Base-by-base conservation (phyloP, 768 basidiomycete genomes). In the Chlorophyllum brunneum region DNA sequence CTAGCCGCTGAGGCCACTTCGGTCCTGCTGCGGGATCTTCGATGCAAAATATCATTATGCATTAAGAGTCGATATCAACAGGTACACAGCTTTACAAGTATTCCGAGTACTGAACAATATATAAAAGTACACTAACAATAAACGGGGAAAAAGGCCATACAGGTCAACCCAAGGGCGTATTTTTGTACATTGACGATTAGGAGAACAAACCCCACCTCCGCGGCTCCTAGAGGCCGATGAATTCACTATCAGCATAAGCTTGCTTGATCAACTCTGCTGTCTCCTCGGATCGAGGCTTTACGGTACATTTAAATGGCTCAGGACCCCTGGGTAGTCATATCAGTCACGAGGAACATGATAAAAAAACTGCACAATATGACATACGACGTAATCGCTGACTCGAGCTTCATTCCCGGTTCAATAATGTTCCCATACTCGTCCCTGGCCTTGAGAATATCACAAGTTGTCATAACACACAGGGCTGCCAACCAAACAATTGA, bases 281-380 rank as follows among this genome's bases (percentile, higher is more conserved):
- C 51, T 67, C 60, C 46, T 64, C 61, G 40, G 66, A 71, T 45
- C 79, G 77, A 41, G 78, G 74, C 34, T 63, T 69, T 47, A 82
- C 77, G 39, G 61, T 58, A 56, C 76, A 81, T 34, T 54, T 61
- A 63, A 80, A 80, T 33, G 74, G 73, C 57, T 75, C 73, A 43
- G 79, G 78, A 63, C 80, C 78, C 51, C 80, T 82, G 30, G n/a
- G n/a, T n/a, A 51, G 34, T 34, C 27, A 23, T 3, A 23, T 40
- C 16, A 39, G 16, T 8, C 10, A 37, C 53, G 18, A 9, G 15
- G n/a, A 39, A 33, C 27, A 43, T 47, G 15, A 26, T 24, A 23
- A 30, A 48, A 16, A 49, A 27, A 49, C n/a, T 48, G 24, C 22
- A 26, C 5, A 45, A 5, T 20, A 27, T 24, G 31, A 54, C 30